These are phyloP conservation scores for Scytalidium sp. DNA, from an alignment of 2,329 filamentous ascomycete genomes.

Conservation along the genomic window DNA sequence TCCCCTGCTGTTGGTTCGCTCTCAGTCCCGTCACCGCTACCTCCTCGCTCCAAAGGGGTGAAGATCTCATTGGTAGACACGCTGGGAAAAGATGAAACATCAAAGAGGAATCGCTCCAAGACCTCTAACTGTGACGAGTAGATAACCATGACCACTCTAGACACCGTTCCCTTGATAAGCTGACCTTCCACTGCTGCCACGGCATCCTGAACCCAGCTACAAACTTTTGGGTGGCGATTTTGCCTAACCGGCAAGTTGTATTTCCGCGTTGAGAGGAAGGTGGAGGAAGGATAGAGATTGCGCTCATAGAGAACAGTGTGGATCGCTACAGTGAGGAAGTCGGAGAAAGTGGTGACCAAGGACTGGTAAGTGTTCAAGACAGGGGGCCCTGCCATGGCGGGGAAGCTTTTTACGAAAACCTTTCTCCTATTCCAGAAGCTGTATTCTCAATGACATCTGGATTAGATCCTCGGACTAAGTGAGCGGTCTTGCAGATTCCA, in stretches of 20 bases:
- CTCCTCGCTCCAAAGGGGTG: conserved; percentile 30
- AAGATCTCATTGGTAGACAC: conserved; percentile 30
- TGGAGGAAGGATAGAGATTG: conserved; percentile 59
- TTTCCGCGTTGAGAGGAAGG: conserved; percentile 65
- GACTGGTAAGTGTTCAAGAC: conserved; percentile 39
- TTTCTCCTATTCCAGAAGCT: no score
- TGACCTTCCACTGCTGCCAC: conserved; percentile 58
- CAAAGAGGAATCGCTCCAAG: conserved; percentile 40
- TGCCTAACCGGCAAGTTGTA: conserved; percentile 72
- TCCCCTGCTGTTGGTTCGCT: conserved; percentile 5
- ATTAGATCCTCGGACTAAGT: no score
- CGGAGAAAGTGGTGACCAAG: conserved; percentile 56
- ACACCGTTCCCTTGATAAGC: conserved; percentile 48
- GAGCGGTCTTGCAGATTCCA: no score
- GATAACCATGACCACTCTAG: conserved; percentile 32
- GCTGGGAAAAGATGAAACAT: conserved; percentile 34
- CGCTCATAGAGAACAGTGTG: conserved; percentile 70
- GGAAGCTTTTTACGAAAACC: no score
- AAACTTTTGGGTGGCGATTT: conserved; percentile 67
- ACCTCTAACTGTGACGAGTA: conserved; percentile 29
- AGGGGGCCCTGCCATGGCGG: conserved; percentile 19
- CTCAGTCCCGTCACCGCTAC: conserved; percentile 5
- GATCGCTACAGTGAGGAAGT: conserved; percentile 66
- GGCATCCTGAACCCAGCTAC: conserved; percentile 67
- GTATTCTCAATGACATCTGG: no score